phyloP scores from a whole-genome alignment of 169 alveolate species.

The Eimeria necatrix region DNA sequence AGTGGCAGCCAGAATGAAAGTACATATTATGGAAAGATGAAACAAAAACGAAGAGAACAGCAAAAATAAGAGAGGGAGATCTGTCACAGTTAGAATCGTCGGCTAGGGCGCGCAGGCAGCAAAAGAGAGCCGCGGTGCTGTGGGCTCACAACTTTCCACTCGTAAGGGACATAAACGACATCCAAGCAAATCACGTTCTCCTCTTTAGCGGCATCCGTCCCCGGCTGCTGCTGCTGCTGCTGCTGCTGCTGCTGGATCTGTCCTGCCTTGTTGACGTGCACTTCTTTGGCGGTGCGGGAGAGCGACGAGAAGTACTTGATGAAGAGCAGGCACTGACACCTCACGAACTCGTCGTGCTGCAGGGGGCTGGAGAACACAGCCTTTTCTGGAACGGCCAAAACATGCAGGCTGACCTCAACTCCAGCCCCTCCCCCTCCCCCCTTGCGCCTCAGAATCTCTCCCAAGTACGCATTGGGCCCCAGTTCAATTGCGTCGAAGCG shows the following conservation, averaged over 20 bases:
- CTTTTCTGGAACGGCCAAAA: constrained; percentile 60
- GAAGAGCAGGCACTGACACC: constrained; percentile 41
- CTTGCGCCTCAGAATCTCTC: constrained; percentile 10
- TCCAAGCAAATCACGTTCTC: constrained; percentile 54
- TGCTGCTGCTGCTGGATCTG: not conserved
- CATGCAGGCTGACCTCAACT: constrained; percentile 10
- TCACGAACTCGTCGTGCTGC: constrained; percentile 28
- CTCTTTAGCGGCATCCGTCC: not conserved
- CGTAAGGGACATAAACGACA: constrained; percentile 50
- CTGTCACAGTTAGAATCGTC: not conserved
- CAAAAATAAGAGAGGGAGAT: not conserved
- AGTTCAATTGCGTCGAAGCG: not conserved
- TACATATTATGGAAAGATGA: not conserved
- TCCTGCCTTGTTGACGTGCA: not conserved
- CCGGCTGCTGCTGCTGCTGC: constrained; percentile 48
- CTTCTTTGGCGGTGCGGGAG: constrained; percentile 17
- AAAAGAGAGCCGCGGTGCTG: not conserved
- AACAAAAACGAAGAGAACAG: not conserved
- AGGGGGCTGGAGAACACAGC: not conserved
- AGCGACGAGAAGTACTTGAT: constrained; percentile 55
- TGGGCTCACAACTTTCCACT: constrained; percentile 36
- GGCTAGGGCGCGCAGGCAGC: not conserved
- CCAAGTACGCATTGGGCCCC: not conserved
- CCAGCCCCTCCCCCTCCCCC: constrained; percentile 11
- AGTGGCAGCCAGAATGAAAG: not conserved